A percentile compares a stretch with the other conserved stretches of the same genome.
Evolutionary conservation across 2,329 filamentous ascomycete species (phyloP).

Genomic region (Talaromyces sp.): DNA sequence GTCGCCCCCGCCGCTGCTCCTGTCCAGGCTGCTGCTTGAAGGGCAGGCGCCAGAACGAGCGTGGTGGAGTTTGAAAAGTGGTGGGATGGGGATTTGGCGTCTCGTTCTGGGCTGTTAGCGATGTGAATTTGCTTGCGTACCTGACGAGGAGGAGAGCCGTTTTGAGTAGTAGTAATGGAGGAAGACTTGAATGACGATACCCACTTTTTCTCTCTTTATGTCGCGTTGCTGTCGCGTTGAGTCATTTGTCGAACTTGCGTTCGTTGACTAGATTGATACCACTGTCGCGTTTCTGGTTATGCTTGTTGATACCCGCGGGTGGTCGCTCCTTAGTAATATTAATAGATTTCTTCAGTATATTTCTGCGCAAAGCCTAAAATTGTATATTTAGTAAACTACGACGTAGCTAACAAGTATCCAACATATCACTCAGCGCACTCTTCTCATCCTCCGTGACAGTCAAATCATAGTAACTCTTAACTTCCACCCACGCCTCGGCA

Average conservation of each 20-base stretch:
- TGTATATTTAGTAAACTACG: no score
- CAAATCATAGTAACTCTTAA: background rate
- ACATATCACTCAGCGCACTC: background rate
- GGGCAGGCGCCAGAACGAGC: slow-evolving; percentile 23
- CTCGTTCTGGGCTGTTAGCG: slow-evolving; percentile 17
- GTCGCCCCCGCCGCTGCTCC: slow-evolving; percentile 27
- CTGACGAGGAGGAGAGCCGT: slow-evolving; percentile 16
- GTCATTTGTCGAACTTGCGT: slow-evolving; percentile 10
- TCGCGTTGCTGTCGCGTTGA: slow-evolving; percentile 3
- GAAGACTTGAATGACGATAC: slow-evolving; percentile 20
- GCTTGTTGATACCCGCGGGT: background rate
- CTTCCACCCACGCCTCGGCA: background rate
- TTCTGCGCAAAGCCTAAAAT: no score
- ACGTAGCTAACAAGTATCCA: background rate
- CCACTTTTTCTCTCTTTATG: slow-evolving; percentile 18
- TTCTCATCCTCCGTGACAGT: background rate
- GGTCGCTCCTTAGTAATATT: background rate
- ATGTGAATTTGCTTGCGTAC: slow-evolving; percentile 13
- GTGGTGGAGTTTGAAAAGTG: slow-evolving; percentile 36
- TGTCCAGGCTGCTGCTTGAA: slow-evolving; percentile 40
- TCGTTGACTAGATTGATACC: slow-evolving; percentile 32
- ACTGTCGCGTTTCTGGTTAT: slow-evolving; percentile 13
- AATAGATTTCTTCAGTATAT: background rate
- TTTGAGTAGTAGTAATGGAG: slow-evolving; percentile 11
- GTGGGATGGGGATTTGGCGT: slow-evolving; percentile 30